A percentile compares a stretch with the other conserved stretches of the same genome.
Conservation (phyloP, 2,329 filamentous ascomycete genomes). For the Trichoderma breve region DNA sequence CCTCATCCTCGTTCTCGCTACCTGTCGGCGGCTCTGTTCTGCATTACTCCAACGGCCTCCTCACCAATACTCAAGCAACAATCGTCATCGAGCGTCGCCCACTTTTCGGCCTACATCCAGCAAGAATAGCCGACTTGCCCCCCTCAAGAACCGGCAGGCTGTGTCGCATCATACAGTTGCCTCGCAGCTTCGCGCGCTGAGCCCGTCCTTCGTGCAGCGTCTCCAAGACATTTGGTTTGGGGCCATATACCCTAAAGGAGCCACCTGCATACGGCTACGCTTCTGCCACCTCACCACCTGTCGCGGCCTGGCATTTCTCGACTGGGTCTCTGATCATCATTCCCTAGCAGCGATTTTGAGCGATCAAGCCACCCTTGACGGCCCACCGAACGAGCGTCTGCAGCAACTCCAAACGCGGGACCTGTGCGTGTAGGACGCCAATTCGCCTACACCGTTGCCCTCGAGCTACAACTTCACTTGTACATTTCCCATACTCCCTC, state of each 20-base stretch:
- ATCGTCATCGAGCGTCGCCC: constrained; percentile 12
- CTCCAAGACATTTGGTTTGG: constrained; percentile 19
- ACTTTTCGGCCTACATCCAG: background rate
- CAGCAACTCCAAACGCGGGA: constrained; percentile 13
- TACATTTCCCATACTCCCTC: constrained; percentile 1
- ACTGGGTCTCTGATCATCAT: constrained; percentile 22
- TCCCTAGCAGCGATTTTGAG: constrained; percentile 14
- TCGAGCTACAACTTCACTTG: constrained; percentile 9
- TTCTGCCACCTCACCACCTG: constrained; percentile 22
- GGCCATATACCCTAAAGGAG: constrained; percentile 18
- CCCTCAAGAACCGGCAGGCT: constrained; percentile 7
- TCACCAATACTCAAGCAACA: background rate
- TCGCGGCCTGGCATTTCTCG: constrained; percentile 20
- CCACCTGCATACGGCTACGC: constrained; percentile 20
- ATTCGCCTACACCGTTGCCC: constrained; percentile 9
- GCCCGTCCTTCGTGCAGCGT: constrained; percentile 16
- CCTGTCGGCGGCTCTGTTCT: background rate
- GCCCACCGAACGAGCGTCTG: constrained; percentile 14
- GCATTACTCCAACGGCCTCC: background rate
- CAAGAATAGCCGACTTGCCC: constrained; percentile 16
- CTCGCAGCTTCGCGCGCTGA: constrained; percentile 10
- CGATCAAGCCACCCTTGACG: constrained; percentile 13
- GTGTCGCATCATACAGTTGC: constrained; percentile 14
- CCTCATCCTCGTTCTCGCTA: background rate
- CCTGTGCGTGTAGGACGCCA: background rate